Conservation (phyloP, 2,329 filamentous ascomycete genomes). For the Cadophora sp. region DNA sequence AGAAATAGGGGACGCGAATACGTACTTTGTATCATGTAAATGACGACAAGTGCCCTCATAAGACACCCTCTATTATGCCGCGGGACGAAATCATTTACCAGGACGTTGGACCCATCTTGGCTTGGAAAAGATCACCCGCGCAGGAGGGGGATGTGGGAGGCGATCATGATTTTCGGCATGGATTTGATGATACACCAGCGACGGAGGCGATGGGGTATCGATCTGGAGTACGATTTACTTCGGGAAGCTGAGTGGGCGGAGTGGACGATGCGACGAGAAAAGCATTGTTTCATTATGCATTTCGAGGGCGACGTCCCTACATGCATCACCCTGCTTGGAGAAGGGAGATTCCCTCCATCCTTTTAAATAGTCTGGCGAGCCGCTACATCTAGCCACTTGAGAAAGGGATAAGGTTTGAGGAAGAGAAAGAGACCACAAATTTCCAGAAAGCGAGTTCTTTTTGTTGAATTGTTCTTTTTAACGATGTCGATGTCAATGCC, state of each 20-base stretch:
- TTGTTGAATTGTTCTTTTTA: neutral
- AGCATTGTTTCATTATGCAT: conserved; percentile 37
- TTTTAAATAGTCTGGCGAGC: conserved; percentile 23
- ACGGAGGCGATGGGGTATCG: conserved; percentile 13
- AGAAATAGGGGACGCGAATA: conserved; percentile 20
- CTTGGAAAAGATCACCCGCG: conserved; percentile 26
- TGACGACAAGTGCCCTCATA: conserved; percentile 7
- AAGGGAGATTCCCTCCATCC: conserved; percentile 10
- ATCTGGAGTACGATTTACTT: conserved; percentile 14
- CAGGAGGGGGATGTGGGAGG: conserved; percentile 14
- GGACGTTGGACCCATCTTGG: conserved; percentile 1
- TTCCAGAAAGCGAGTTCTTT: conserved; percentile 1
- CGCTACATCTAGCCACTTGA: conserved; percentile 12
- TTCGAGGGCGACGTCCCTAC: conserved; percentile 14
- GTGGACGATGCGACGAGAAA: conserved; percentile 28
- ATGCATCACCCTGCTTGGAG: conserved; percentile 22
- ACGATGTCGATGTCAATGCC: conserved; percentile 4
- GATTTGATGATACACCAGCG: conserved; percentile 33
- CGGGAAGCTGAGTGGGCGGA: conserved; percentile 23
- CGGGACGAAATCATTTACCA: conserved; percentile 12
- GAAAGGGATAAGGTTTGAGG: conserved; percentile 3
- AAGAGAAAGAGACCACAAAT: neutral
- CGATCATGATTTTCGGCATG: conserved; percentile 27
- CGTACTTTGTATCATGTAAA: conserved; percentile 28
- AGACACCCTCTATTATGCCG: conserved; percentile 12